Evolutionary conservation across 208 protist species (phyloP).

Genomic region (Crithidia thermophila): DNA sequence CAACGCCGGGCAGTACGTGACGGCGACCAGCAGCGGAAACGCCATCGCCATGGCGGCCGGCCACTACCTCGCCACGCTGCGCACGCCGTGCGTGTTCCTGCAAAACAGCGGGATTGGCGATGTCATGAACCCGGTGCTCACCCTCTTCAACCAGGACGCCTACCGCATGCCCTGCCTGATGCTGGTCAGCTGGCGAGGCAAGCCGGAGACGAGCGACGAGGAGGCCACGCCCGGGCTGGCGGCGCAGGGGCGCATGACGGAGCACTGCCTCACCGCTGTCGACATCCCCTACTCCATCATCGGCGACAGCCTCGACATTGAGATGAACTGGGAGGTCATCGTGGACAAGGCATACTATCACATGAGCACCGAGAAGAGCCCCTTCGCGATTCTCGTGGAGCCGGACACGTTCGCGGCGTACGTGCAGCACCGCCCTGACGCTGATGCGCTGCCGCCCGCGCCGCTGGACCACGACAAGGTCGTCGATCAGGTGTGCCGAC

Average conservation of each 20-base stretch:
- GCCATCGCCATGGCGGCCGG: conserved; percentile 81
- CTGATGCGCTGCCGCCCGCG: conserved; percentile 33
- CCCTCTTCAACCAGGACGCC: conserved; percentile 62
- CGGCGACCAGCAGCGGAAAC: conserved; percentile 85
- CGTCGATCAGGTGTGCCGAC: conserved; percentile 70
- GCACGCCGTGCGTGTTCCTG: conserved; percentile 71
- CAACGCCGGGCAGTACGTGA: conserved; percentile 58
- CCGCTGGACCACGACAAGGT: conserved; percentile 60
- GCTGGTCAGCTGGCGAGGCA: conserved; percentile 82
- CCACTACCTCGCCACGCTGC: conserved; percentile 82
- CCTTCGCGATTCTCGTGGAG: conserved; percentile 81
- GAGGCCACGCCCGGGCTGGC: conserved; percentile 77
- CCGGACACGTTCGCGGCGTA: conserved; percentile 52
- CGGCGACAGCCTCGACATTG: conserved; percentile 47
- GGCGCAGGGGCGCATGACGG: conserved; percentile 64
- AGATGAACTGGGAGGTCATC: conserved; percentile 43
- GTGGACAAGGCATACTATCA: conserved; percentile 67
- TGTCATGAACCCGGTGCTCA: conserved; percentile 77
- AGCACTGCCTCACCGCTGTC: conserved; percentile 48
- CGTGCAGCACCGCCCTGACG: conserved; percentile 24
- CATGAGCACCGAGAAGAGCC: conserved; percentile 48
- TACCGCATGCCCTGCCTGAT: conserved; percentile 83
- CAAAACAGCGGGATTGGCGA: conserved; percentile 84
- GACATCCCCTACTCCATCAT: conserved; percentile 70
- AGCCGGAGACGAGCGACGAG: conserved; percentile 43